phyloP scores from a whole-genome alignment of 164 flowering plant species.

The Vitis cinerea region DNA sequence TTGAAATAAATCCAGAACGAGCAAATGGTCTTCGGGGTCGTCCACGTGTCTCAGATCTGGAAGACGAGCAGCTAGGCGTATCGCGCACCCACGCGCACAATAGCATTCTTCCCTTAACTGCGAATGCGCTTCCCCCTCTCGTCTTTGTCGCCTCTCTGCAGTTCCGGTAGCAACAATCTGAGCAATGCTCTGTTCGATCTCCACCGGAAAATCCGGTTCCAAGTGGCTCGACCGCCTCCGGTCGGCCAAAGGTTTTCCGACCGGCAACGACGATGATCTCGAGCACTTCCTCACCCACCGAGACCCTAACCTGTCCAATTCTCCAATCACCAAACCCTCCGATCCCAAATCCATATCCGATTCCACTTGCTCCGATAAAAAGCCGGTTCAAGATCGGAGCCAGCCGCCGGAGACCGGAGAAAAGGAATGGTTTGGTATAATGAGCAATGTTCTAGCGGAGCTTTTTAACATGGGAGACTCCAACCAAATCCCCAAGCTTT shows the following conservation, averaged over 20 bases:
- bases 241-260: constrained; percentile 59
- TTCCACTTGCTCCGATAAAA: constrained; percentile 13
- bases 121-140: not conserved
- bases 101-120: not conserved
- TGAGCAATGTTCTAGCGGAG: constrained; percentile 59
- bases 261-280: constrained; percentile 37
- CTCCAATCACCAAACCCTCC: constrained; percentile 15
- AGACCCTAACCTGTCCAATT: constrained; percentile 23
- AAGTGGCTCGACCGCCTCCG: constrained; percentile 88
- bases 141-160: not conserved
- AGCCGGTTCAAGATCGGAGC: constrained; percentile 1
- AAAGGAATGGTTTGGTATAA: constrained; percentile 27
- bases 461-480: constrained; percentile 63
- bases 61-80: not conserved
- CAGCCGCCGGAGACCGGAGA: constrained; percentile 2
- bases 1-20: too few relatives aligned
- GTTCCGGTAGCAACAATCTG: not conserved
- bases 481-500: not conserved
- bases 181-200: constrained; percentile 43
- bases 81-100: not conserved
- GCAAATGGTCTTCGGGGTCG: too few relatives aligned
- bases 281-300: constrained; percentile 46
- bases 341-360: constrained; percentile 12
- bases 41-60: not conserved
- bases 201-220: constrained; percentile 41